Evolutionary conservation across 352 stramenopile species (phyloP), one percentile per base, ranked within the genome.

Genomic region (Phytophthora gonapodyides): DNA sequence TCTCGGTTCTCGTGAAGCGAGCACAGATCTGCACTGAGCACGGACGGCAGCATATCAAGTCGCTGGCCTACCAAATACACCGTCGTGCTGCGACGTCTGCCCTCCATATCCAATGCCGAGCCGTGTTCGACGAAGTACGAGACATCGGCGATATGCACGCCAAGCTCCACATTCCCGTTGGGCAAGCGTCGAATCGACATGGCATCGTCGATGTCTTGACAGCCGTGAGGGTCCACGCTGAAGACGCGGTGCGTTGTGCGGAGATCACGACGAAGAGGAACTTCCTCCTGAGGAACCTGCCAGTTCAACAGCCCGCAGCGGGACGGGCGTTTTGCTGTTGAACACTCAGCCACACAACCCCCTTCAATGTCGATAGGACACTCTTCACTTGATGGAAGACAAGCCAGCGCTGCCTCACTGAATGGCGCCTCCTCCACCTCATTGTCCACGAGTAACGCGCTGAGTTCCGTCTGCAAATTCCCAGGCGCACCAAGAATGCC

Each of bases 121-220:
- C 87, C 96, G 48, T 98, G 85, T 36, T 92, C 64, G 5, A 99
- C 97, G 67, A 99, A 99, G 74, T 99, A 97, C 37, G 97, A 99
- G 2, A 99, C 98, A 73, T 99, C 98, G 0, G 98, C 97, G 73
- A 99, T 99, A 64, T 99, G 97, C 5, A 99, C 97, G 3, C 97
- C 97, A 5, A 99, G 78, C 57, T 99, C 88, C 15, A 96, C 51
- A 57, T 93, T 90, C 8, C 87, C 89, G 46, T 96, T 95, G 3
- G 81, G 59, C 31, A 96, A 69, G 0, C 58, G 55, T 10, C 76
- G 80, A 35, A 96, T 85, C 12, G 89, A 94, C 85, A 97, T 94
- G 37, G 89, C 87, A 64, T 97, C 89, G 58, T 97, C 89, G 63
- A 97, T 97, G 63, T 97, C 89, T 57, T 96, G 87, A 53, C 89